Conservation (phyloP, 768 basidiomycete genomes). For the Lyophyllum atratum region DNA sequence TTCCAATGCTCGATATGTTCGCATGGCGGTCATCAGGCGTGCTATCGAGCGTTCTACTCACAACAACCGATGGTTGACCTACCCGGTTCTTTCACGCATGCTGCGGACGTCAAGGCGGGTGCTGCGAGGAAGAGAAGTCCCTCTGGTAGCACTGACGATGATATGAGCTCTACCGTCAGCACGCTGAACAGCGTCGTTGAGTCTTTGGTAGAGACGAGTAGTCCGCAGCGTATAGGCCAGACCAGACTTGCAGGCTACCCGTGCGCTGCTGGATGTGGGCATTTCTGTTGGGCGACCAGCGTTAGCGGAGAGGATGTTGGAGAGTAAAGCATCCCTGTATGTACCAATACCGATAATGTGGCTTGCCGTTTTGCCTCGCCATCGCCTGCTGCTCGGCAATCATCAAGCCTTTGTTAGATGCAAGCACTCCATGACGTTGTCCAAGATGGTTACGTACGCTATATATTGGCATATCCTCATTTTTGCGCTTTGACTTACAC, state of each 20-base stretch:
- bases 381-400: neutral
- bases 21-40: slow-evolving; percentile 82
- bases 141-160: slow-evolving; percentile 27
- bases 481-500: too few species aligned
- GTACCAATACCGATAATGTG: neutral
- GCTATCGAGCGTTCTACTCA: slow-evolving; percentile 71
- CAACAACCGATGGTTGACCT: slow-evolving; percentile 57
- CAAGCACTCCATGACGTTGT: too few species aligned
- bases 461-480: too few species aligned
- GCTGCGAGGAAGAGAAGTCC: slow-evolving; percentile 15
- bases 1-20: slow-evolving; percentile 77
- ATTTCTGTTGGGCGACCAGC: slow-evolving; percentile 70
- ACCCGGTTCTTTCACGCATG: slow-evolving; percentile 22
- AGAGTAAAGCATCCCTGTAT: too few species aligned
- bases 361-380: neutral
- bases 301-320: slow-evolving; percentile 18
- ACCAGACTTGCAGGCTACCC: slow-evolving; percentile 52
- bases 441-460: too few species aligned
- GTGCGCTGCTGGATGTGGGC: slow-evolving; percentile 83
- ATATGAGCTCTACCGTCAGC: slow-evolving; percentile 20
- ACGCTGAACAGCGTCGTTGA: slow-evolving; percentile 21
- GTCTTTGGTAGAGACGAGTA: slow-evolving; percentile 17
- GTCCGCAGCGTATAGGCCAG: slow-evolving; percentile 14
- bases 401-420: too few species aligned
- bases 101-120: slow-evolving; percentile 10